These are phyloP conservation scores for Neonothopanus nambi DNA, from an alignment of 1,284 basidiomycete species.

Conservation along the genomic window DNA sequence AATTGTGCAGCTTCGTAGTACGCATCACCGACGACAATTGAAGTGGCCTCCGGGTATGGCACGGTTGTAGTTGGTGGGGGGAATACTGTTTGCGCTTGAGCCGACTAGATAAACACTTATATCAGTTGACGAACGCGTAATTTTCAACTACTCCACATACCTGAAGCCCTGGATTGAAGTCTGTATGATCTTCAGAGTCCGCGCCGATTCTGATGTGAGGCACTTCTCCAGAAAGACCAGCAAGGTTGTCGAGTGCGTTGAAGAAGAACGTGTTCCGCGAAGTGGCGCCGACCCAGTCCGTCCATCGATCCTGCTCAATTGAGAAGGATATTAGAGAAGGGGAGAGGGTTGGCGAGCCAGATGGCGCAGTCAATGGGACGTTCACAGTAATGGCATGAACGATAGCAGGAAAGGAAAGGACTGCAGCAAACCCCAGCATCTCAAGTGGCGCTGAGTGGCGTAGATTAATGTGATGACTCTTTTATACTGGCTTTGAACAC, in stretches of 20 bases:
- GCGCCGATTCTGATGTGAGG: conserved; percentile 64
- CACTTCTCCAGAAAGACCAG: conserved; percentile 50
- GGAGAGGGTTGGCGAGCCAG: conserved; percentile 27
- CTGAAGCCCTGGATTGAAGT: conserved; percentile 43
- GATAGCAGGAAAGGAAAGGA: not conserved
- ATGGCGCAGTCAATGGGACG: conserved; percentile 2
- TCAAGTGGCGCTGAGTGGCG: too few species aligned
- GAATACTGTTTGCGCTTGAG: conserved; percentile 41
- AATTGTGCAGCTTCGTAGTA: conserved; percentile 53
- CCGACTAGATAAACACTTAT: conserved; percentile 26
- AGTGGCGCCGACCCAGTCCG: conserved; percentile 57
- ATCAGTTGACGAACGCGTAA: not conserved
- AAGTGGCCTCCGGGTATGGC: conserved; percentile 64
- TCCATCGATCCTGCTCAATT: conserved; percentile 70
- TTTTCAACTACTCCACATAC: conserved; percentile 27
- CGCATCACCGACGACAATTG: conserved; percentile 55
- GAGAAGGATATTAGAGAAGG: conserved; percentile 59
- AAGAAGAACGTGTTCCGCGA: conserved; percentile 54
- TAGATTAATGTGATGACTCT: too few species aligned
- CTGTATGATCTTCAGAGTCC: conserved; percentile 63
- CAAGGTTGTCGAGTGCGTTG: conserved; percentile 58
- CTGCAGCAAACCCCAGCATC: too few species aligned
- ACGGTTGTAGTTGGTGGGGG: conserved; percentile 46
- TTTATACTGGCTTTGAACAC: too few species aligned
- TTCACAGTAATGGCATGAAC: conserved; percentile 1